A percentile compares a stretch with the other conserved stretches of the same genome.
phyloP scores from a whole-genome alignment of 345 rosid species.

The Jatropha curcas region DNA sequence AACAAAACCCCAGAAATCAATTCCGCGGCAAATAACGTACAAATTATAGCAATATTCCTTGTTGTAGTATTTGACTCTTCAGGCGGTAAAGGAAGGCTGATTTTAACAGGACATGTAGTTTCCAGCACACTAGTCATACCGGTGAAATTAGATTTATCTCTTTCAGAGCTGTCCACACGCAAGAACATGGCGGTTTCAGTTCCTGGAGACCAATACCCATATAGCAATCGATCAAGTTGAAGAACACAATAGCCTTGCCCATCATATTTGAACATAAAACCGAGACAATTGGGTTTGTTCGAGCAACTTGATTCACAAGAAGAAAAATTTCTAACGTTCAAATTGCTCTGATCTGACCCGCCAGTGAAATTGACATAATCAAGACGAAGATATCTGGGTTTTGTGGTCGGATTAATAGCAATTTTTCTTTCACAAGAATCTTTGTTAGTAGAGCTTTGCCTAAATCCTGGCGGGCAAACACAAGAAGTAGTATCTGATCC shows the following conservation, averaged over 20 bases:
- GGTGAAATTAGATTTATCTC: constrained; percentile 36
- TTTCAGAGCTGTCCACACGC: constrained; percentile 45
- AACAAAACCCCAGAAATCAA: constrained; percentile 54
- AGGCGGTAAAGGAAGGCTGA: constrained; percentile 63
- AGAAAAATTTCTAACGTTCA: constrained; percentile 29
- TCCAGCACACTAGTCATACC: constrained; percentile 55
- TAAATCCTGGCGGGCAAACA: constrained; percentile 60
- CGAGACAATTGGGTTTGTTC: constrained; percentile 31
- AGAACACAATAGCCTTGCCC: constrained; percentile 55
- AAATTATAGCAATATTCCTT: constrained; percentile 50
- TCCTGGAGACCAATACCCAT: constrained; percentile 69
- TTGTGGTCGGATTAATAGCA: not conserved
- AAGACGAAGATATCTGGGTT: constrained; percentile 52
- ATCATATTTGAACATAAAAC: constrained; percentile 54
- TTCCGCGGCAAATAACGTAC: constrained; percentile 62
- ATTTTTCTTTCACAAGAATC: constrained; percentile 41
- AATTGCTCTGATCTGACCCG: constrained; percentile 29
- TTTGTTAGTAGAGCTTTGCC: not conserved
- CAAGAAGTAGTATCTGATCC: constrained; percentile 37
- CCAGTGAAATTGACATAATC: constrained; percentile 63
- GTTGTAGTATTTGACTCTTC: constrained; percentile 45
- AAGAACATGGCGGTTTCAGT: constrained; percentile 44
- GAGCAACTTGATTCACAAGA: constrained; percentile 44
- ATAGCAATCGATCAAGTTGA: constrained; percentile 36
- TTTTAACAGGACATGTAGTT: constrained; percentile 56